Percentiles rank a stretch among this genome's conserved stretches.
Evolutionary conservation across 2,329 filamentous ascomycete species (phyloP).

Genomic region (Volutella citrinella): DNA sequence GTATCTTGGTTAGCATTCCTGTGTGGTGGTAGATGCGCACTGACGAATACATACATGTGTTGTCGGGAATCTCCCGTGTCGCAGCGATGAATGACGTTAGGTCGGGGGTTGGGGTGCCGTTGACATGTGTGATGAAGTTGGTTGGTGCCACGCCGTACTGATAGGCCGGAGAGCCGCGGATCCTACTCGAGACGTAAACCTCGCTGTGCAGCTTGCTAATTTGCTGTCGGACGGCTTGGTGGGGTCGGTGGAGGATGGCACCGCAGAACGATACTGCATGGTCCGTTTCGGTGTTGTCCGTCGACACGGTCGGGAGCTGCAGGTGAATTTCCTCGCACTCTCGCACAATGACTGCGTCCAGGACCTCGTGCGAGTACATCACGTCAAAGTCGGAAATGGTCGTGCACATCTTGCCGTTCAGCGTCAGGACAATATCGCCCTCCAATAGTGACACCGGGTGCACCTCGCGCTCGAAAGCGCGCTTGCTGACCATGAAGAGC

Average conservation of each 20-base stretch:
- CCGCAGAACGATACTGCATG: conserved; percentile 93
- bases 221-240: conserved; percentile 95
- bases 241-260: conserved; percentile 86
- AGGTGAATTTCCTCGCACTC: conserved; percentile 77
- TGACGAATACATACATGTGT: conserved; percentile 65
- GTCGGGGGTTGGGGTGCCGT: conserved; percentile 80
- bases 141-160: conserved; percentile 92
- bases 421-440: conserved; percentile 85
- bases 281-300: conserved; percentile 87
- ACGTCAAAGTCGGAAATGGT: conserved; percentile 89
- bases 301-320: conserved; percentile 79
- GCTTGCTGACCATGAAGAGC: conserved; percentile 97
- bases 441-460: conserved; percentile 66
- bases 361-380: conserved; percentile 85
- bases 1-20: conserved; percentile 14
- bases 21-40: not conserved
- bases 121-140: conserved; percentile 96
- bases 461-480: conserved; percentile 60
- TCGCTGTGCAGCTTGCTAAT: conserved; percentile 96
- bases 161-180: conserved; percentile 77
- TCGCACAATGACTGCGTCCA: conserved; percentile 84
- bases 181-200: conserved; percentile 89
- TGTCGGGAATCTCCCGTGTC: conserved; percentile 86
- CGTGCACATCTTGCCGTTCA: conserved; percentile 91
- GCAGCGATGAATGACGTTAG: conserved; percentile 76